A percentile compares a stretch with the other conserved stretches of the same genome.
These are phyloP conservation scores for Quercus robur DNA, from an alignment of 306 rosid genomes.

Conservation along the genomic window DNA sequence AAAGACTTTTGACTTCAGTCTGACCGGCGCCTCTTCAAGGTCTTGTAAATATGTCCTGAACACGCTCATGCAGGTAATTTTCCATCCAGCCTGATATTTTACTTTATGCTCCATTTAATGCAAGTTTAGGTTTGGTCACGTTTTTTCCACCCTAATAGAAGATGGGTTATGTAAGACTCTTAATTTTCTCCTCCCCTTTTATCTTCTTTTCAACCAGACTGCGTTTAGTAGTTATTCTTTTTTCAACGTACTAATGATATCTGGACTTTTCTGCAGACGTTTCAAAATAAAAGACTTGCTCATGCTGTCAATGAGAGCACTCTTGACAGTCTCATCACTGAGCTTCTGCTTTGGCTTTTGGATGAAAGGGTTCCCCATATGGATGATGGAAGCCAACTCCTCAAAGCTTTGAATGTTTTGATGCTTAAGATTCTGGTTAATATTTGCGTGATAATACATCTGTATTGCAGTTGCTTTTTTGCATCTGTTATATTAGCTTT, in stretches of 20 bases:
- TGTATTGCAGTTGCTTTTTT: neutral
- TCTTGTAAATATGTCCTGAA: constrained; percentile 98
- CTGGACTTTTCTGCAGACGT: constrained; percentile 54
- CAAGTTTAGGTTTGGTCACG: neutral
- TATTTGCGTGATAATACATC: neutral
- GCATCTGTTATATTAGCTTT: constrained; percentile 2
- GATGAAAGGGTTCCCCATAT: constrained; percentile 99
- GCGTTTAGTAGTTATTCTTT: neutral
- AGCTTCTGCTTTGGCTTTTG: constrained; percentile 97
- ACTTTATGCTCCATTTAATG: constrained; percentile 3
- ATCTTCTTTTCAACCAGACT: neutral
- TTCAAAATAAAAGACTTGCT: constrained; percentile 92
- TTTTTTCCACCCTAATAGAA: neutral
- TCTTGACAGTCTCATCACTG: constrained; percentile 91
- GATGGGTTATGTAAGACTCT: neutral
- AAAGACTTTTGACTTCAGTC: constrained; percentile 94
- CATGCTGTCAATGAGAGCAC: constrained; percentile 89
- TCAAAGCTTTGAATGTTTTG: constrained; percentile 95
- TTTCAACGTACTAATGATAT: constrained; percentile 3
- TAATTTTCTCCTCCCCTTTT: neutral
- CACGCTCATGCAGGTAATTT: constrained; percentile 92
- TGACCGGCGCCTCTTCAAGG: constrained; percentile 91
- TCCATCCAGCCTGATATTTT: neutral
- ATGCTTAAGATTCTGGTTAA: constrained; percentile 95
- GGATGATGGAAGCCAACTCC: constrained; percentile 98